Percentiles rank a stretch among this genome's conserved stretches.
Conservation (phyloP, 2,329 filamentous ascomycete genomes). For the Hirsutella minnesotensis region DNA sequence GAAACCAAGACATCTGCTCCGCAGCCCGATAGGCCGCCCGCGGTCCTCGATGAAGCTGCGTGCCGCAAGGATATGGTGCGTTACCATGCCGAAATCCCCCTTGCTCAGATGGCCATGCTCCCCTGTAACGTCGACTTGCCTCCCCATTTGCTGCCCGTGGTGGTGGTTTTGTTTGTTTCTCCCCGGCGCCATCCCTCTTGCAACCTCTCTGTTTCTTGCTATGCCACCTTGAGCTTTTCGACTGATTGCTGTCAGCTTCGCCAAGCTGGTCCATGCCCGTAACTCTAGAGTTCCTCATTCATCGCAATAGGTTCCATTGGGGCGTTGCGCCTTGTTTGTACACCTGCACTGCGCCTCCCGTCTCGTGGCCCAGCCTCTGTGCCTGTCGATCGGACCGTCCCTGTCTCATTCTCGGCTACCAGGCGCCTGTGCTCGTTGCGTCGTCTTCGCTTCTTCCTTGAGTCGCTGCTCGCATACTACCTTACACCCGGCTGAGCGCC, state of each 20-base stretch:
- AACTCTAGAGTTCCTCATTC: neutral
- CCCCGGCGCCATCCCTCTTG: neutral
- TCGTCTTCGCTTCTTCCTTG: neutral
- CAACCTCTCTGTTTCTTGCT: neutral
- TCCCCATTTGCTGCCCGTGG: neutral
- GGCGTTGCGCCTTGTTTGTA: neutral
- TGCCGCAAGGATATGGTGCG: too few species aligned
- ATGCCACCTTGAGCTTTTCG: neutral
- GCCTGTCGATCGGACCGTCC: constrained; percentile 7
- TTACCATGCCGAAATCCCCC: too few species aligned
- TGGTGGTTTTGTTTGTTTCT: neutral
- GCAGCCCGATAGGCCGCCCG: too few species aligned
- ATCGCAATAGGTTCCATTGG: neutral
- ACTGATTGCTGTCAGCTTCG: neutral
- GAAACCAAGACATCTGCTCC: too few species aligned
- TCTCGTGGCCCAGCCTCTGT: neutral
- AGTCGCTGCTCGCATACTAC: neutral
- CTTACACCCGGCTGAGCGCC: neutral
- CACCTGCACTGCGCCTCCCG: neutral
- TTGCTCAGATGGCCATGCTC: too few species aligned
- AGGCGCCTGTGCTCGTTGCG: neutral
- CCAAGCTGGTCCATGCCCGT: neutral
- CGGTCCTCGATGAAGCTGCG: too few species aligned
- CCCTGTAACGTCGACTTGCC: neutral
- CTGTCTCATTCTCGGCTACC: constrained; percentile 2